Evolutionary conservation across 2,329 filamentous ascomycete species (phyloP), one percentile per base, ranked within the genome.

Genomic region (Arthrocladium fulminans): DNA sequence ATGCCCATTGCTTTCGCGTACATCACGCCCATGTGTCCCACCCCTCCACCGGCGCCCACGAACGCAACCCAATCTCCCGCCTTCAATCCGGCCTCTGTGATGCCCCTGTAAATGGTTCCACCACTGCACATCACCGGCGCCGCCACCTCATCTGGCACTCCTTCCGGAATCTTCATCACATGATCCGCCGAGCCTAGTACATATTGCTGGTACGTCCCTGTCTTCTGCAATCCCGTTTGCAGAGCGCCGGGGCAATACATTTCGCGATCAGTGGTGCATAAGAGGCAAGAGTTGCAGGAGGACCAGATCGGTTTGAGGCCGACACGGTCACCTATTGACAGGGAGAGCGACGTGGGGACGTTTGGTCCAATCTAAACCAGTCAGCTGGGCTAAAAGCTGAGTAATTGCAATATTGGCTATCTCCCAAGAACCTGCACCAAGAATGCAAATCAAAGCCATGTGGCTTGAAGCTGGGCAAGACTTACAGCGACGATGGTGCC

Each of bases 51-150:
- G 2, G 60, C 68, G 1, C 69, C 70, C 0, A 61, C 58, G 4
- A 73, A 58, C 5, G 40, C 48, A 42, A 47, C 52, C 54, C 54
- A 56, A 23, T 51, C 40, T 7, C 47, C 50, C 12, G 48, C 40
- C 20, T 47, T 46, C 7, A 50, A 17, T 25, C 49, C 53, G 42
- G 49, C 47, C 40, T 50, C 51, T 35, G 49, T 51, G 48, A 70
- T 44, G 0, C 66, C 68, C 53, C 67, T 68, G 51, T 71, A 72
- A 0, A 68, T 69, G 1, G 69, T 72, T 0, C 71, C 67, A 0
- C 70, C 70, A 0, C 63, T 68, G 46, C 70, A 73, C 25, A 72
- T 51, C 5, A 71, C 61, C 0, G 69, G 70, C 2, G 67, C 69
- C 0, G 71, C 56, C 3, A 59, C 39, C 40, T 70, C 66, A 38